phyloP scores from a whole-genome alignment of 176 grass and related monocot genomes.

The Bromus sterilis region DNA sequence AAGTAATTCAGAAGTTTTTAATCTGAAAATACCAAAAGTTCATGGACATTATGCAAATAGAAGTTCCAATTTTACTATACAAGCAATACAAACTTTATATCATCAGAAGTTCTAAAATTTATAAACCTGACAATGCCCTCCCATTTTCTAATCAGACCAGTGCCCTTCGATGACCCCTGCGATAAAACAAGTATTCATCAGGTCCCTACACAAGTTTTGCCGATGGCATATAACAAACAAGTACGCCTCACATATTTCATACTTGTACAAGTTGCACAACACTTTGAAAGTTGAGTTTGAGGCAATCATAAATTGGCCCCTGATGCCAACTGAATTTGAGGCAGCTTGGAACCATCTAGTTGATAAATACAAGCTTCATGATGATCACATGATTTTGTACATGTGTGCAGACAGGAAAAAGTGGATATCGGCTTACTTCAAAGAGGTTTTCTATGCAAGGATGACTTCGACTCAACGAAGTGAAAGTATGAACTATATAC shows the following conservation, averaged over 20 bases:
- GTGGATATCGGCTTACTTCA: too few species aligned
- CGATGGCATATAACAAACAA: background rate
- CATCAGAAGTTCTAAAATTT: background rate
- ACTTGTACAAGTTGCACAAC: background rate
- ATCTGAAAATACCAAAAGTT: too few species aligned
- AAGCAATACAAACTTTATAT: background rate
- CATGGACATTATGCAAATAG: background rate
- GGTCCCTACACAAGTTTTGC: background rate
- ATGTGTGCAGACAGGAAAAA: too few species aligned
- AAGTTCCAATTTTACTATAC: background rate
- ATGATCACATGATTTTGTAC: background rate
- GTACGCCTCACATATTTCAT: background rate
- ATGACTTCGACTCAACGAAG: too few species aligned
- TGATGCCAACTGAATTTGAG: background rate
- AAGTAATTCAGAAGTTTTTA: too few species aligned
- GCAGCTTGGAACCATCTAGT: background rate
- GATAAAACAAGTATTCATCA: background rate
- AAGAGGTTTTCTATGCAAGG: too few species aligned
- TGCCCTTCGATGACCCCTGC: background rate
- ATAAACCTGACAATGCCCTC: background rate
- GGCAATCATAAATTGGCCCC: background rate
- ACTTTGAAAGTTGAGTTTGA: background rate
- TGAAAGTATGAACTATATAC: too few species aligned
- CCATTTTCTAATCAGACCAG: background rate
- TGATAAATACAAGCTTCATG: background rate